phyloP scores from a whole-genome alignment of 2,329 filamentous ascomycete genomes.

The Dichotomopilus funicola region DNA sequence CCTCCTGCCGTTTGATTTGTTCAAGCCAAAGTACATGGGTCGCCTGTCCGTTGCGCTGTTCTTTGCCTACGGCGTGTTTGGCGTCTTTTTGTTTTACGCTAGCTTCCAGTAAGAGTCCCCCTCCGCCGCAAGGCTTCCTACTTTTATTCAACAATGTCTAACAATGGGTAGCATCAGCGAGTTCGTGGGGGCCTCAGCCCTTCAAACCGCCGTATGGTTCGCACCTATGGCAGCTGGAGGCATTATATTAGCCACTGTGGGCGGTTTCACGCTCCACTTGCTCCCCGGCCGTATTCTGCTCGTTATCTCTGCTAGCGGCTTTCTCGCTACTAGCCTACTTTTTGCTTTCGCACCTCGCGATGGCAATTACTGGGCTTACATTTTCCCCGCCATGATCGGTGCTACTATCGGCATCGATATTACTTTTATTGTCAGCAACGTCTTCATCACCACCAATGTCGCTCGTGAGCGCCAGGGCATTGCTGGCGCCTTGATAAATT shows the following conservation, averaged over 20 bases:
- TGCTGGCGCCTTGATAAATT: constrained; percentile 66
- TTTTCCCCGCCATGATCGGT: constrained; percentile 65
- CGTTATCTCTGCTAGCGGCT: constrained; percentile 54
- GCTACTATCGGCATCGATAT: constrained; percentile 69
- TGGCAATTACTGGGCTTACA: constrained; percentile 64
- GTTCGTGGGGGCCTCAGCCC: constrained; percentile 51
- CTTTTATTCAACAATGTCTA: not conserved
- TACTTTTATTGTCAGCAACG: constrained; percentile 66
- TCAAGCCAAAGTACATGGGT: constrained; percentile 62
- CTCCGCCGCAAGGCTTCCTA: constrained; percentile 15
- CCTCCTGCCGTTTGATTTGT: constrained; percentile 63
- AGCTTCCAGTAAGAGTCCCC: constrained; percentile 56
- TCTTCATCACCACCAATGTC: constrained; percentile 70
- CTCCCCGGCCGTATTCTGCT: constrained; percentile 58
- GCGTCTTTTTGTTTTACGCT: constrained; percentile 62
- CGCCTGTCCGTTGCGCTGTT: constrained; percentile 55
- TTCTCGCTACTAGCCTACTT: constrained; percentile 51
- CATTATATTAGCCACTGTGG: constrained; percentile 54
- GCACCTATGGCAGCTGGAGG: constrained; percentile 62
- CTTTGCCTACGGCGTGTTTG: constrained; percentile 61
- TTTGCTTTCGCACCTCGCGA: constrained; percentile 58
- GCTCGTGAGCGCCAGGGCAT: constrained; percentile 62
- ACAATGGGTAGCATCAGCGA: constrained; percentile 45
- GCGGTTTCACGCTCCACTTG: constrained; percentile 61
- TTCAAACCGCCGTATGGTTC: constrained; percentile 64